Percentiles rank a stretch among this genome's conserved stretches.
Evolutionary conservation across 495 filamentous ascomycete species (phyloP).

Genomic region (Articulospora tetracladia): DNA sequence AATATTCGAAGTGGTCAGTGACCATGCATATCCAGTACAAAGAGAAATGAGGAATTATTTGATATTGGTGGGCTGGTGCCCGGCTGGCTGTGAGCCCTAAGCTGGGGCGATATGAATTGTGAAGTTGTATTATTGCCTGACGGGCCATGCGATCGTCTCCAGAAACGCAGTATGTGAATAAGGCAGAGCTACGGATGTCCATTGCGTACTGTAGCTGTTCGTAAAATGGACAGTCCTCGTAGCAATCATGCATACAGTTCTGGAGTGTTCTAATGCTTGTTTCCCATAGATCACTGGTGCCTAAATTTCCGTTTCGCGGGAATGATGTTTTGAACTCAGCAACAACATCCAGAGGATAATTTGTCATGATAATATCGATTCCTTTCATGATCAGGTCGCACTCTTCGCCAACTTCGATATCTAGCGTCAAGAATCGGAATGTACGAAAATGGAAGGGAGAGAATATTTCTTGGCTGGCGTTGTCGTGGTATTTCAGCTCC

Average conservation of each 20-base stretch:
- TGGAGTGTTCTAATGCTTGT: constrained; percentile 30
- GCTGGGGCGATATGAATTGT: constrained; percentile 22
- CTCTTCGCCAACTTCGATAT: neutral
- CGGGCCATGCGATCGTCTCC: constrained; percentile 36
- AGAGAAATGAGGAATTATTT: constrained; percentile 34
- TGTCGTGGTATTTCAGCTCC: neutral
- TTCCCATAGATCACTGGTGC: constrained; percentile 27
- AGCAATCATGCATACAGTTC: constrained; percentile 39
- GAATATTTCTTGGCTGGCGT: constrained; percentile 16
- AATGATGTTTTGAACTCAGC: neutral
- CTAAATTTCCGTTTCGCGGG: neutral
- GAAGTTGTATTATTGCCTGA: constrained; percentile 33
- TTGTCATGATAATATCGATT: constrained; percentile 15
- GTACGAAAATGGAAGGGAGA: constrained; percentile 40
- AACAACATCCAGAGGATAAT: constrained; percentile 31
- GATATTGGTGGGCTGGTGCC: constrained; percentile 34
- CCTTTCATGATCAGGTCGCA: constrained; percentile 25
- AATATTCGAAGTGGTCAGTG: constrained; percentile 32
- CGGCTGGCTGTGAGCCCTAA: constrained; percentile 26
- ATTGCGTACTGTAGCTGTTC: constrained; percentile 35
- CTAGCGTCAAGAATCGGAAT: constrained; percentile 27
- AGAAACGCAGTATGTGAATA: constrained; percentile 36
- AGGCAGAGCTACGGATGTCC: constrained; percentile 30
- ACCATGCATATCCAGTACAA: constrained; percentile 36
- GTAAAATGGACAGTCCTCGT: constrained; percentile 38